Percentiles rank a stretch among this genome's conserved stretches.
These are phyloP conservation scores for Eremomyces bilateralis DNA, from an alignment of 495 filamentous ascomycete species.

Conservation along the genomic window DNA sequence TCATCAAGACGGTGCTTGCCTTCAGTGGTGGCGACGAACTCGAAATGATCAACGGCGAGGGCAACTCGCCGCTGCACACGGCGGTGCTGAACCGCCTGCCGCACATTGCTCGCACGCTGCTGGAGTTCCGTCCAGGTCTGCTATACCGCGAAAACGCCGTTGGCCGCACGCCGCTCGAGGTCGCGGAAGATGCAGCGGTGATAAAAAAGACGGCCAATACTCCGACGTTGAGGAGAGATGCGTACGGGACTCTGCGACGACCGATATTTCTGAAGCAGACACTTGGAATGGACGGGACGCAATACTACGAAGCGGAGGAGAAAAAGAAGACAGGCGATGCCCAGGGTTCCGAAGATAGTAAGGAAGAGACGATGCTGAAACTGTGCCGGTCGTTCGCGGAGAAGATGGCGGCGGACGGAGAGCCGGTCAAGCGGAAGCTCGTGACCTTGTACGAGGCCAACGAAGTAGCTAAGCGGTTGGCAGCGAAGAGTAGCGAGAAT, in stretches of 20 bases:
- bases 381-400: conserved; percentile 11
- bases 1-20: conserved; percentile 22
- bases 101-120: conserved; percentile 23
- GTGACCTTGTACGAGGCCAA: conserved; percentile 52
- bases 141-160: conserved; percentile 47
- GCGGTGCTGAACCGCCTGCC: conserved; percentile 23
- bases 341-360: conserved; percentile 2
- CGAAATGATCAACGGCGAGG: conserved; percentile 39
- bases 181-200: conserved; percentile 33
- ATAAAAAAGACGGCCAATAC: conserved; percentile 11
- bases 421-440: conserved; percentile 41
- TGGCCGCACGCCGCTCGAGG: conserved; percentile 43
- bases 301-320: conserved; percentile 2
- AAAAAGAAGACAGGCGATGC: conserved; percentile 2
- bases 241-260: neutral
- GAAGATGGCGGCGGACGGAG: conserved; percentile 8
- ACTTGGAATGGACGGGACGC: conserved; percentile 11
- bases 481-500: too few species aligned
- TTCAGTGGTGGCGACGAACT: conserved; percentile 33
- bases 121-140: conserved; percentile 33
- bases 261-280: conserved; percentile 4
- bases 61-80: conserved; percentile 41
- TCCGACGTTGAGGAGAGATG: neutral
- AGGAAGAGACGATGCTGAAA: conserved; percentile 8
- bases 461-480: conserved; percentile 44